Conservation (phyloP, 2,329 filamentous ascomycete genomes). For the Cryphonectria carpinicola region DNA sequence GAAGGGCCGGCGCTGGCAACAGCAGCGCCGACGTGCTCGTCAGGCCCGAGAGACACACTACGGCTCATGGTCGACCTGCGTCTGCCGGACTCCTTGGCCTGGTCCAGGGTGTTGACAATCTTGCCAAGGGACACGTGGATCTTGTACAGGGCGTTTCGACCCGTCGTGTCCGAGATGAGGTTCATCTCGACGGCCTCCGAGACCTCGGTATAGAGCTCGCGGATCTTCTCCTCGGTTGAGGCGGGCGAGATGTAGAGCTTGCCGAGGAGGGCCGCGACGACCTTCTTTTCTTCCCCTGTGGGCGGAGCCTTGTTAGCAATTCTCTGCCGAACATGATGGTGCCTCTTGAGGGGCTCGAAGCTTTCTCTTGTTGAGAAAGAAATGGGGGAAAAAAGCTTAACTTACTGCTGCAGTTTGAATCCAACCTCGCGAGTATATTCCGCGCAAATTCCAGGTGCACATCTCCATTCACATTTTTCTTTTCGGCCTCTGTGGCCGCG, state of each 20-base stretch:
- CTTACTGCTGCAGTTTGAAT: slow-evolving; percentile 70
- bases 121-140: slow-evolving; percentile 69
- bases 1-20: slow-evolving; percentile 37
- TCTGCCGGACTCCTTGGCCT: slow-evolving; percentile 39
- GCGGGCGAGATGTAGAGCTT: slow-evolving; percentile 80
- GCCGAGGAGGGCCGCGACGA: slow-evolving; percentile 74
- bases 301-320: slow-evolving; percentile 24
- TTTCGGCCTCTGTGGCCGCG: slow-evolving; percentile 57
- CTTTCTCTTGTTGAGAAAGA: neutral
- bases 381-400: too few species aligned
- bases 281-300: slow-evolving; percentile 84
- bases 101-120: slow-evolving; percentile 65
- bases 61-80: slow-evolving; percentile 47
- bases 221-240: slow-evolving; percentile 61
- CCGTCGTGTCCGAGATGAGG: slow-evolving; percentile 62
- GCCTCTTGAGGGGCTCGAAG: neutral
- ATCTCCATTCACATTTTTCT: slow-evolving; percentile 71
- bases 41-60: slow-evolving; percentile 46
- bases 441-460: slow-evolving; percentile 80
- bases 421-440: slow-evolving; percentile 75
- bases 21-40: slow-evolving; percentile 34
- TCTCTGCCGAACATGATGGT: neutral
- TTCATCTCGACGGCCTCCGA: slow-evolving; percentile 66
- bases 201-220: slow-evolving; percentile 61
- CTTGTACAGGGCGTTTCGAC: slow-evolving; percentile 68